Percentiles rank a stretch among this genome's conserved stretches.
Conservation (phyloP, 2,329 filamentous ascomycete genomes). For the Tolypocladium guangdongense region DNA sequence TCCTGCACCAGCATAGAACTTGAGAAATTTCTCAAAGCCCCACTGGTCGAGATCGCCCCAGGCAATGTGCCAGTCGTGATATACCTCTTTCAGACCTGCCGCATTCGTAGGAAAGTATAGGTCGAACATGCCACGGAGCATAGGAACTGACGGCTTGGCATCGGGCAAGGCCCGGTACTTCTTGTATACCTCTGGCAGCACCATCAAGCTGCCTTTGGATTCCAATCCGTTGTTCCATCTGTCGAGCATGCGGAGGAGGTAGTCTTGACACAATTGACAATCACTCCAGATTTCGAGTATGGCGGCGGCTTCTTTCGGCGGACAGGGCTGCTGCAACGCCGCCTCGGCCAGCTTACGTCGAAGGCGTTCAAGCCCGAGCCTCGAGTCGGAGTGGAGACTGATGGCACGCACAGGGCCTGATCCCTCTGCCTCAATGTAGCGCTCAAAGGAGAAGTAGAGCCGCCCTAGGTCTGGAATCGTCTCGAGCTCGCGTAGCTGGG, state of each 20-base stretch:
- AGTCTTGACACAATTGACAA: conserved; percentile 29
- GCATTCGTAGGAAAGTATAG: conserved; percentile 26
- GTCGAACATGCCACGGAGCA: conserved; percentile 35
- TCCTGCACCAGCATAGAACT: conserved; percentile 36
- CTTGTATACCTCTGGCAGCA: conserved; percentile 32
- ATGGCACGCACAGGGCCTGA: conserved; percentile 11
- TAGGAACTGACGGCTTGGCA: conserved; percentile 22
- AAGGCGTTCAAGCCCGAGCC: conserved; percentile 14
- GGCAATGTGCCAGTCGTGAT: conserved; percentile 35
- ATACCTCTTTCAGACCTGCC: conserved; percentile 33
- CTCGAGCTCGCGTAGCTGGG: conserved; percentile 10
- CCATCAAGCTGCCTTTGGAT: conserved; percentile 14
- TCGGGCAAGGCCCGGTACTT: conserved; percentile 32
- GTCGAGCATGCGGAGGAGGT: conserved; percentile 24
- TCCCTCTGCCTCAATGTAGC: conserved; percentile 17
- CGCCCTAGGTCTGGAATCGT: conserved; percentile 16
- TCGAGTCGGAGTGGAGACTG: conserved; percentile 10
- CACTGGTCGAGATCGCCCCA: conserved; percentile 28
- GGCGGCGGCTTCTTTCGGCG: conserved; percentile 19
- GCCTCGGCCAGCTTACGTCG: conserved; percentile 18
- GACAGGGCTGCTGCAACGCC: conserved; percentile 21
- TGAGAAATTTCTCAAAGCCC: conserved; percentile 37
- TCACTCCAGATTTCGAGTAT: conserved; percentile 32
- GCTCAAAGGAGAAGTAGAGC: conserved; percentile 23
- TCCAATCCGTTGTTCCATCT: conserved; percentile 17